Base-by-base conservation (phyloP, 805 yeast genomes). In the Yarrowia yakushimensis region DNA sequence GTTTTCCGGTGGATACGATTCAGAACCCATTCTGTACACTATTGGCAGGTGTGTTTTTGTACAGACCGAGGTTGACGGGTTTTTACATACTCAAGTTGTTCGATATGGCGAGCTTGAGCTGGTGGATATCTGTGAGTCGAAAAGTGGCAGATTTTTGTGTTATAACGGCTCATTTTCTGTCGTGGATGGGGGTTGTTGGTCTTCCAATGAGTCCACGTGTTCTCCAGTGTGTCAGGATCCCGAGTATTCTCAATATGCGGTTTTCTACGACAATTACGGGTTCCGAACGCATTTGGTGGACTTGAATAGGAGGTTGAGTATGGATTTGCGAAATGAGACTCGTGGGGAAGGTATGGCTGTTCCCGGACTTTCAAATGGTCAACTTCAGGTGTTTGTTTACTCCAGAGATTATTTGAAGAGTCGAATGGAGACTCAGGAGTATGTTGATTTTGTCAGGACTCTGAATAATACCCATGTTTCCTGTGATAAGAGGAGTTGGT, bases 191-290 rank as follows among this genome's bases (percentile, higher is more conserved):
- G 33, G 57, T 10, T 48, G 57, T 13, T 48, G 57, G 57, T 48
- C 57, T 9, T n/a, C 20, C 1, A 33, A n/a, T n/a, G 41, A 48
- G 17, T 33, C 57, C 13, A 15, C 42, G 2, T 48, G 57, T 48
- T 48, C 57, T 23, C 57, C 57, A 6, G 57, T 48, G 23, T 48
- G 57, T 10, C 57, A 48, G 30, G 57, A 48, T 22, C 57, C 57
- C 23, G 31, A 15, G 5, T 22, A 15, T 7, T 41, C 57, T 10
- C 57, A 48, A 12, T 48, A 23, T 22, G 57, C 57, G 0, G 57
- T 48, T 13, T 48, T 48, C 9, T 48, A 48, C 57, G 57, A 48
- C 22, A 34, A 33, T 17, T 48, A 48, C 22, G 57, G 57, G 6
- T 48, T 48, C 20, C 13, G 57, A 48, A 48, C 42, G 5, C 57